Conservation (phyloP, 2,329 filamentous ascomycete species). For the Diplodia sapinea region DNA sequence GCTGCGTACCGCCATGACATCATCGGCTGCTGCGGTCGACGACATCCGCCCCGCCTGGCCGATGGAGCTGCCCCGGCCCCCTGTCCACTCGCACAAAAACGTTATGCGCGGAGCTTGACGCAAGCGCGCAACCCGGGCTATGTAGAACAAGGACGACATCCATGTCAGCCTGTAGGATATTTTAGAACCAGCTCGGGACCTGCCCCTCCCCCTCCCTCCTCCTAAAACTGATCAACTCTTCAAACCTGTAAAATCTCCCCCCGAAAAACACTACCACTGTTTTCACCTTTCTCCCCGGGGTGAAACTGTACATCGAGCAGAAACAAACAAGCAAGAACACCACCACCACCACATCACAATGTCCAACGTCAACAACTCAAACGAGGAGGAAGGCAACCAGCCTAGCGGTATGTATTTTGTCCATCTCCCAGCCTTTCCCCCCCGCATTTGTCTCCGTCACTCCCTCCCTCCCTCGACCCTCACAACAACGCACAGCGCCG, state of each 20-base stretch:
- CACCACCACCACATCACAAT: not conserved
- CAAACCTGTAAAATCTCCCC: too few species aligned
- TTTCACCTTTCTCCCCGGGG: too few species aligned
- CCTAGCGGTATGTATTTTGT: conserved; percentile 17
- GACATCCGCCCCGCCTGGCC: not conserved
- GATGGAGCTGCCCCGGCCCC: not conserved
- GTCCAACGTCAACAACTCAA: conserved; percentile 25
- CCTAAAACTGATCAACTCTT: too few species aligned
- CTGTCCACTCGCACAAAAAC: not conserved
- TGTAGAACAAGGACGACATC: conserved; percentile 11
- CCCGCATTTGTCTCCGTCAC: conserved; percentile 42
- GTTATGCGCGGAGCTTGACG: conserved; percentile 4
- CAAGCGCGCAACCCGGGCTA: not conserved
- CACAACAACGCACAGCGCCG: not conserved
- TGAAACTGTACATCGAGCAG: not conserved
- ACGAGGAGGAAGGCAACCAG: conserved; percentile 28
- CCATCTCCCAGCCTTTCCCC: too few species aligned
- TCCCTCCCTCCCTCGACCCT: too few species aligned
- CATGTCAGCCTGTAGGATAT: conserved; percentile 4
- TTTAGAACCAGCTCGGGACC: not conserved
- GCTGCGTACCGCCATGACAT: conserved; percentile 25
- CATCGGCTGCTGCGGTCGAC: conserved; percentile 20
- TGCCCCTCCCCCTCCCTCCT: too few species aligned
- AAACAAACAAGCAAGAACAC: not conserved
- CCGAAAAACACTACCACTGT: not conserved